Percentiles rank a stretch among this genome's conserved stretches.
phyloP scores from a whole-genome alignment of 768 basidiomycete species.

The Boletus rubescentipes region DNA sequence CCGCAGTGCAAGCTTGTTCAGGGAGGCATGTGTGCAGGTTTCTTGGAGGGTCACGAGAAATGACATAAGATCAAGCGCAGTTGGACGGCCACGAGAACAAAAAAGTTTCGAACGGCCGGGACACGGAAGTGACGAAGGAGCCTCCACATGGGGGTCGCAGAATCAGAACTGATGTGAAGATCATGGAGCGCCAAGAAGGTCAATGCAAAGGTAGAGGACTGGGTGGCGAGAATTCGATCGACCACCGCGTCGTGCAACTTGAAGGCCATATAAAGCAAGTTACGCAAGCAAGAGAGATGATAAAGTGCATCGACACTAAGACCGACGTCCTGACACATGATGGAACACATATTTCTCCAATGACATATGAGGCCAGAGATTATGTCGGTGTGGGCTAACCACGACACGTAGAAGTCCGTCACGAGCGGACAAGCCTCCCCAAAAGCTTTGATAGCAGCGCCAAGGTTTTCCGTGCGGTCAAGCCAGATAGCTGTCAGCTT shows the following conservation, averaged over 20 bases:
- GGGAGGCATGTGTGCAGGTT: not conserved
- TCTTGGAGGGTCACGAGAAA: slow-evolving; percentile 4
- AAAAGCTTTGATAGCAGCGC: not conserved
- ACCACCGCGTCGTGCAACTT: not conserved
- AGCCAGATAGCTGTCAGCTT: not conserved
- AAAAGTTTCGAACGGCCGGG: not conserved
- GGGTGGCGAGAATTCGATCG: not conserved
- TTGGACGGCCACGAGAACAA: not conserved
- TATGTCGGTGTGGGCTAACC: not conserved
- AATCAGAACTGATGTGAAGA: not conserved
- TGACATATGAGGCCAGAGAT: not conserved
- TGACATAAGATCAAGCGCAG: not conserved
- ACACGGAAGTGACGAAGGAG: no score
- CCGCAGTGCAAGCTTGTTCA: not conserved
- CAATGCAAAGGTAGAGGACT: not conserved
- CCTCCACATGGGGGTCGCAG: not conserved
- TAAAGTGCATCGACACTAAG: not conserved
- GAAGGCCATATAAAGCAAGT: not conserved
- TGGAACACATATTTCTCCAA: slow-evolving; percentile 2
- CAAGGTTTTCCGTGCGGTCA: not conserved
- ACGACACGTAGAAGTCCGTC: not conserved
- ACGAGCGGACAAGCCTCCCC: slow-evolving; percentile 1
- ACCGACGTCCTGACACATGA: not conserved
- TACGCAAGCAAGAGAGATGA: slow-evolving; percentile 1
- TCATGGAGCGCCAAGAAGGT: slow-evolving; percentile 4